Evolutionary conservation across 73 alveolate genomes (phyloP).

Genomic region (Symbiodinium natans): DNA sequence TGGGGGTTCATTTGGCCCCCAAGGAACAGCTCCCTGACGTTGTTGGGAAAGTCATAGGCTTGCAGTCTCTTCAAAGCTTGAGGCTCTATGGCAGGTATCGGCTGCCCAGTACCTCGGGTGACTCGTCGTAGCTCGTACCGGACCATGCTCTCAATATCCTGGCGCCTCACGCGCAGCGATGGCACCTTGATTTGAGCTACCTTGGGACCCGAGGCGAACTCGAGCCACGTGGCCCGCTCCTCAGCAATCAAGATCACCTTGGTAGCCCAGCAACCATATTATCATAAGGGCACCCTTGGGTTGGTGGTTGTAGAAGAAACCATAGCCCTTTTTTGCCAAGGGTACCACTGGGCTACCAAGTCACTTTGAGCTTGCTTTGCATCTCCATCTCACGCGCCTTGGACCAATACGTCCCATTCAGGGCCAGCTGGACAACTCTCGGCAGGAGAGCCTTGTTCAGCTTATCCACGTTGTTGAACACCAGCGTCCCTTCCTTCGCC

Average conservation of each 20-base stretch:
- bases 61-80: conserved; percentile 51
- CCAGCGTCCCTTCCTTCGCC: background rate
- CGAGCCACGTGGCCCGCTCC: too few relatives aligned
- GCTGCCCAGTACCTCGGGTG: conserved; percentile 23
- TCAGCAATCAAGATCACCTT: background rate
- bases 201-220: too few relatives aligned
- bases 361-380: background rate
- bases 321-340: too few relatives aligned
- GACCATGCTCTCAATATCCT: conserved; percentile 44
- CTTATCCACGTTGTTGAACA: conserved; percentile 6
- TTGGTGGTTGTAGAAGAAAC: too few relatives aligned
- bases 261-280: too few relatives aligned
- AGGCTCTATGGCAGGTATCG: conserved; percentile 14
- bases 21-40: conserved; percentile 27
- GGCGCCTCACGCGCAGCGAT: conserved; percentile 48
- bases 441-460: conserved; percentile 42
- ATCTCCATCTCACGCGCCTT: background rate
- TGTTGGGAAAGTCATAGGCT: conserved; percentile 68
- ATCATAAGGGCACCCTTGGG: too few relatives aligned
- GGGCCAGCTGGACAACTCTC: conserved; percentile 1
- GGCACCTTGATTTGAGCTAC: conserved; percentile 30
- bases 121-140: conserved; percentile 33
- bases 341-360: too few relatives aligned
- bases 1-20: background rate
- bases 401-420: conserved; percentile 73